Conservation (phyloP, 2,329 filamentous ascomycete species). For the Fusarium poae region DNA sequence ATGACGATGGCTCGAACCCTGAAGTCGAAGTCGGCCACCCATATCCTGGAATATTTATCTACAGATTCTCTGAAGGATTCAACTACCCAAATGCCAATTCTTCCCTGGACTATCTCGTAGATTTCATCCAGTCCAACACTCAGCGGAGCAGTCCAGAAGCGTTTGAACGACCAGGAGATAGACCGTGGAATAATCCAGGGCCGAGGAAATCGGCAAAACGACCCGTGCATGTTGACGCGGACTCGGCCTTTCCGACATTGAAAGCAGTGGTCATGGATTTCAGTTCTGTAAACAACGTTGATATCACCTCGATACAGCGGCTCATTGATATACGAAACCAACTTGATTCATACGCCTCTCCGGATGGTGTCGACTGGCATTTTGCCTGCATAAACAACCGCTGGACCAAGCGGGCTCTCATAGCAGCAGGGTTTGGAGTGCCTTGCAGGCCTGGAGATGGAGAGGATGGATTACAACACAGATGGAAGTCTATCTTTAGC, state of each 20-base stretch:
- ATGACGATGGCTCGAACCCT: constrained; percentile 92
- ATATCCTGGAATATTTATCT: constrained; percentile 94
- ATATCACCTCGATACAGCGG: constrained; percentile 91
- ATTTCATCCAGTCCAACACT: constrained; percentile 77
- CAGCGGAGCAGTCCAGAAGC: constrained; percentile 79
- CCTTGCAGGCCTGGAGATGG: constrained; percentile 65
- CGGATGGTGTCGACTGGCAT: constrained; percentile 92
- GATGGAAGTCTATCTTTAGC: constrained; percentile 96
- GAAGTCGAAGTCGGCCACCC: constrained; percentile 82
- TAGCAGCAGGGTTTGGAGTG: constrained; percentile 88
- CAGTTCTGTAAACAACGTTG: constrained; percentile 91
- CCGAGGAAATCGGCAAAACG: constrained; percentile 64
- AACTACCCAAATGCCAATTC: constrained; percentile 95
- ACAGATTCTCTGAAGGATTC: constrained; percentile 93
- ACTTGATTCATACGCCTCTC: constrained; percentile 85
- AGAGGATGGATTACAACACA: constrained; percentile 63
- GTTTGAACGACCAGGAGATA: constrained; percentile 77
- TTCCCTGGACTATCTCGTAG: constrained; percentile 83
- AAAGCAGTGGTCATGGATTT: constrained; percentile 96
- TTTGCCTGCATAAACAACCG: constrained; percentile 90
- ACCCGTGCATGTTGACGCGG: constrained; percentile 45
- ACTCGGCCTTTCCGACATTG: constrained; percentile 73
- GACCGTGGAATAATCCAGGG: constrained; percentile 95
- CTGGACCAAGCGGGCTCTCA: constrained; percentile 93
- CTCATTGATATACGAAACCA: constrained; percentile 96